These are phyloP conservation scores for Penicillium griseofulvum DNA, from an alignment of 2,329 filamentous ascomycete species.

Conservation along the genomic window DNA sequence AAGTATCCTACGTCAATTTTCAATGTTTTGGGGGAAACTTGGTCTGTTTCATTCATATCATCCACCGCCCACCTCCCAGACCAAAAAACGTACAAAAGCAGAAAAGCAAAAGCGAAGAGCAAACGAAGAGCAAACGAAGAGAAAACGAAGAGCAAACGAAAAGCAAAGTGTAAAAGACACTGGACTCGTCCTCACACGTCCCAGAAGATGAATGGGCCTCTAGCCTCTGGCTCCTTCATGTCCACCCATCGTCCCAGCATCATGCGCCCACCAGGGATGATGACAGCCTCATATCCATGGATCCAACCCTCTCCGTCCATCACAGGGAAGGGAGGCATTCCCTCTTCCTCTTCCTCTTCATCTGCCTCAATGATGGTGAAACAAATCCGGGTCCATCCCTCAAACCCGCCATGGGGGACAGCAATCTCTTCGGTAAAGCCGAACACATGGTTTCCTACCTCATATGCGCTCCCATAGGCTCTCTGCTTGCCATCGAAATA, in stretches of 20 bases:
- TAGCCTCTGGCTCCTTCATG: constrained; percentile 16
- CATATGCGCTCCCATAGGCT: constrained; percentile 7
- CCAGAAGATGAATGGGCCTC: constrained; percentile 37
- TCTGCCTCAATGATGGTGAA: constrained; percentile 33
- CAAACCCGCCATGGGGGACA: constrained; percentile 27
- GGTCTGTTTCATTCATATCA: background rate
- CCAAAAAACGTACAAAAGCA: background rate
- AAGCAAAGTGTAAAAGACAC: too few species aligned
- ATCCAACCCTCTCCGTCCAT: constrained; percentile 29
- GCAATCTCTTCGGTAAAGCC: constrained; percentile 37
- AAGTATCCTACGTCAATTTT: background rate
- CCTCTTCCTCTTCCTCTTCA: background rate
- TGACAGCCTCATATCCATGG: constrained; percentile 49
- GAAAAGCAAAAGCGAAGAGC: background rate
- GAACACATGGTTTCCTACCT: constrained; percentile 22
- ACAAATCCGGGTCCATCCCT: constrained; percentile 39
- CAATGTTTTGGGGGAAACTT: background rate
- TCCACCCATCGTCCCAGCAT: constrained; percentile 51
- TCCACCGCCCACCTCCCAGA: background rate
- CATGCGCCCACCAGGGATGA: constrained; percentile 48
- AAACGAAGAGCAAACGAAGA: background rate
- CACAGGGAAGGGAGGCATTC: constrained; percentile 4
- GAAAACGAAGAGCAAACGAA: background rate
- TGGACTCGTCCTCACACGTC: constrained; percentile 12
- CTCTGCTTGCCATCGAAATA: constrained; percentile 30